Evolutionary conservation across 176 grass and related monocot species (phyloP), one percentile per base, ranked within the genome.

Genomic region (Eragrostis curvula): DNA sequence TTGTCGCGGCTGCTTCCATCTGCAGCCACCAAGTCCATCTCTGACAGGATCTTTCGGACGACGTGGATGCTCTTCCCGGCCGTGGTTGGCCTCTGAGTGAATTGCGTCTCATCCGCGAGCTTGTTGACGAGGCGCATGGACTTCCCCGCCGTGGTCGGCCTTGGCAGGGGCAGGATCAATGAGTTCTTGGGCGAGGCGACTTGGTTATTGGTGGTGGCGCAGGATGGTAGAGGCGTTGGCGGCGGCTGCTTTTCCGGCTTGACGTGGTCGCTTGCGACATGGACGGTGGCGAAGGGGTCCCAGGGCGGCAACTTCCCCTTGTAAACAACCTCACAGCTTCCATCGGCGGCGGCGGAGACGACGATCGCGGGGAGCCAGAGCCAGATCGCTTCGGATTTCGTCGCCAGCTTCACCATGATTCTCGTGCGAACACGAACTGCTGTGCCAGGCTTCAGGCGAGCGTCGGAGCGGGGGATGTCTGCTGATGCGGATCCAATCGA

Each of bases 401-500:
- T 48, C 47, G 28, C 6, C 48, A 2, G 5, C 4, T 11, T 1
- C 28, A 2, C 9, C 2, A 3, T 14, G 0, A 29, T 32, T 0
- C 70, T 14, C 9, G 70, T 73, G 48, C 70, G 70, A 9, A 53
- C 70, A 2, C 11, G 7, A 29, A 73, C 70, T 16, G 3, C 17
- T 7, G 48, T 12, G 3, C 70, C 48, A 8, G 62, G 28, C 62
- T 18, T 29, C 60, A 30, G 29, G 1, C 8, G 13, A 6, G 13
- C 29, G 62, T 13, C 15, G 29, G 29, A 1, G 14, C 14, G 0
- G 9, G 24, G 24, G 3, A 14, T 2, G 58, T 23, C n/a, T 27
- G 1, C 58, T 9, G 0, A 6, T 1, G 30, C 8, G 0, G 16
- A 39, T 0, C 15, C 5, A 16, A 3, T 2, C 0, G 49, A 17